Percentiles rank a stretch among this genome's conserved stretches.
Evolutionary conservation across 2,329 filamentous ascomycete genomes (phyloP).

Genomic region (Teratosphaeria epicoccoides): DNA sequence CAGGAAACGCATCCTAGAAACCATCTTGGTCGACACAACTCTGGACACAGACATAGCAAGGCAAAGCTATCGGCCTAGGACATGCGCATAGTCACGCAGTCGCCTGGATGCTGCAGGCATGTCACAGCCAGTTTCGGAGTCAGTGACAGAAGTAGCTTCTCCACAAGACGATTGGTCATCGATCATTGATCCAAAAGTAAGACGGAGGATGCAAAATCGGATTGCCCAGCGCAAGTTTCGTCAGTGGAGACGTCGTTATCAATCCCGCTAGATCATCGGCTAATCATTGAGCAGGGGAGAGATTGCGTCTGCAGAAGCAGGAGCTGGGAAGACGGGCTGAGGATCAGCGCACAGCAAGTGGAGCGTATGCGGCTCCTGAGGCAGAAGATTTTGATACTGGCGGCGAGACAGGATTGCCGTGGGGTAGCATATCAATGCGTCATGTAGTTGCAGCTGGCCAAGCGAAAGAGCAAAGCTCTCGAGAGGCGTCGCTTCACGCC

Average conservation of each 20-base stretch:
- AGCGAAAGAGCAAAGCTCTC: conserved; percentile 34
- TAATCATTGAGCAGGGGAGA: conserved; percentile 47
- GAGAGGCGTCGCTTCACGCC: conserved; percentile 30
- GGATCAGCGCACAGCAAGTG: conserved; percentile 53
- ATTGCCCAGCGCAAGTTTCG: conserved; percentile 67
- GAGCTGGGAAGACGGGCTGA: conserved; percentile 51
- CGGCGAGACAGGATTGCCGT: conserved; percentile 56
- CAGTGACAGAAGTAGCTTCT: conserved; percentile 6
- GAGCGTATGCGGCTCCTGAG: conserved; percentile 52
- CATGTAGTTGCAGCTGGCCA: conserved; percentile 38
- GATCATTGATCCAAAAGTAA: conserved; percentile 58
- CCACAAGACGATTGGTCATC: conserved; percentile 57
- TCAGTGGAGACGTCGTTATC: conserved; percentile 35
- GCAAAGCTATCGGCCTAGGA: background rate
- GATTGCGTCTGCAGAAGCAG: conserved; percentile 57
- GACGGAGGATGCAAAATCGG: conserved; percentile 65
- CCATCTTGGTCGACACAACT: background rate
- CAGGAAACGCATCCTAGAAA: background rate
- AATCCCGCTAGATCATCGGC: background rate
- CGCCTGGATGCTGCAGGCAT: conserved; percentile 8
- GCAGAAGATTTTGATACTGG: conserved; percentile 45
- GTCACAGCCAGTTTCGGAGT: conserved; percentile 12
- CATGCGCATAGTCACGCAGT: background rate
- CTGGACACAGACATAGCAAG: background rate
- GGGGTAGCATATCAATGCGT: conserved; percentile 57